phyloP scores from a whole-genome alignment of 2,329 filamentous ascomycete species.

The Zymoseptoria crescenta region DNA sequence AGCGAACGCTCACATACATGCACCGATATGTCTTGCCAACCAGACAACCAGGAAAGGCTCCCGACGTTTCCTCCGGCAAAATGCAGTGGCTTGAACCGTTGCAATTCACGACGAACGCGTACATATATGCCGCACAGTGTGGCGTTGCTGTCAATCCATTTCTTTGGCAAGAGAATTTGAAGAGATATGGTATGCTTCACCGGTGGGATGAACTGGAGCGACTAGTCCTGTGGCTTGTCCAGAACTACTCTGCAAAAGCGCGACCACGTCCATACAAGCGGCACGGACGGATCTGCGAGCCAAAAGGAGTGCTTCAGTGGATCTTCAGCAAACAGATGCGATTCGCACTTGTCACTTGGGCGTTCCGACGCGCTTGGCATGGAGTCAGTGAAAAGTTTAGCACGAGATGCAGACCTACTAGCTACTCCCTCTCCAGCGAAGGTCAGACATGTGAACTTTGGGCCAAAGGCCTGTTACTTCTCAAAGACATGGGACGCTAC shows the following conservation, averaged over 20 bases:
- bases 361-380: conserved; percentile 19
- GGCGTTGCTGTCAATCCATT: conserved; percentile 34
- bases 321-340: conserved; percentile 24
- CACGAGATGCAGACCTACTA: neutral
- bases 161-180: conserved; percentile 52
- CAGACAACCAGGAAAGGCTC: conserved; percentile 34
- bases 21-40: conserved; percentile 33
- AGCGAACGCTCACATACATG: conserved; percentile 39
- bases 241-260: conserved; percentile 7
- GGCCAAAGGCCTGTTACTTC: conserved; percentile 26
- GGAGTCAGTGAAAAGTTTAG: neutral
- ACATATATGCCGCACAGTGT: conserved; percentile 30
- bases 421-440: neutral
- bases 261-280: neutral
- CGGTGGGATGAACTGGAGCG: conserved; percentile 45
- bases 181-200: conserved; percentile 51
- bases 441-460: conserved; percentile 14
- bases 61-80: conserved; percentile 10
- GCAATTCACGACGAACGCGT: conserved; percentile 41
- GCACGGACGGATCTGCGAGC: neutral
- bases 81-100: conserved; percentile 29
- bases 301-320: neutral
- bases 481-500: conserved; percentile 18
- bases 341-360: conserved; percentile 29
- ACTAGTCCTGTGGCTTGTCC: conserved; percentile 46